These are phyloP conservation scores for Bullera alba DNA, from an alignment of 768 basidiomycete genomes.

Conservation along the genomic window DNA sequence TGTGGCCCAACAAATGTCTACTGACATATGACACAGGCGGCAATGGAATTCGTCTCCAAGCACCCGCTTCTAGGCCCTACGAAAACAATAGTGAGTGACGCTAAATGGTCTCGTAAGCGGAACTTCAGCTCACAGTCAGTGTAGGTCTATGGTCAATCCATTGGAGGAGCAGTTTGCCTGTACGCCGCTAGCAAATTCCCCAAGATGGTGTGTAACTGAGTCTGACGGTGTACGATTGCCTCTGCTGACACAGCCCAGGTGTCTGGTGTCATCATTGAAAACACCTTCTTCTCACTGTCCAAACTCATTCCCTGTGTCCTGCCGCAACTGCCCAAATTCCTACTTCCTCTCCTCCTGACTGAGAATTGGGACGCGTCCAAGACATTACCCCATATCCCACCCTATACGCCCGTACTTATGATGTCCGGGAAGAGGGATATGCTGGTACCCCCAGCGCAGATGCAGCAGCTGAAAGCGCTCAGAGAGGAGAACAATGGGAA, in stretches of 20 bases:
- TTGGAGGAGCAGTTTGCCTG: conserved; percentile 84
- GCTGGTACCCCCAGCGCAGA: conserved; percentile 67
- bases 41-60: conserved; percentile 63
- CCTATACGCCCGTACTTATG: conserved; percentile 63
- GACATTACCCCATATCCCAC: conserved; percentile 52
- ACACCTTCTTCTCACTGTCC: conserved; percentile 82
- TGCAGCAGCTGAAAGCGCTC: conserved; percentile 50
- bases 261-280: conserved; percentile 75
- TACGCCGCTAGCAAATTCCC: conserved; percentile 76
- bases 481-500: conserved; percentile 25
- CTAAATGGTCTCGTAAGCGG: neutral
- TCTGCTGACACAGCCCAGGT: conserved; percentile 50
- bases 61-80: conserved; percentile 63
- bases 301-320: conserved; percentile 72
- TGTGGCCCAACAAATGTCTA: neutral
- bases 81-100: conserved; percentile 54
- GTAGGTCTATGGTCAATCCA: conserved; percentile 53
- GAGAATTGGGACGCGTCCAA: conserved; percentile 77
- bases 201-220: conserved; percentile 52
- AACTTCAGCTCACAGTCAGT: conserved; percentile 50
- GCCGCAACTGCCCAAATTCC: conserved; percentile 63
- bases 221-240: neutral
- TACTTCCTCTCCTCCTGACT: conserved; percentile 61
- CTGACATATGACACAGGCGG: conserved; percentile 42
- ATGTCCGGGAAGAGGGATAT: conserved; percentile 67